These are phyloP conservation scores for Biscogniauxia marginata DNA, from an alignment of 2,329 filamentous ascomycete genomes.

Conservation along the genomic window DNA sequence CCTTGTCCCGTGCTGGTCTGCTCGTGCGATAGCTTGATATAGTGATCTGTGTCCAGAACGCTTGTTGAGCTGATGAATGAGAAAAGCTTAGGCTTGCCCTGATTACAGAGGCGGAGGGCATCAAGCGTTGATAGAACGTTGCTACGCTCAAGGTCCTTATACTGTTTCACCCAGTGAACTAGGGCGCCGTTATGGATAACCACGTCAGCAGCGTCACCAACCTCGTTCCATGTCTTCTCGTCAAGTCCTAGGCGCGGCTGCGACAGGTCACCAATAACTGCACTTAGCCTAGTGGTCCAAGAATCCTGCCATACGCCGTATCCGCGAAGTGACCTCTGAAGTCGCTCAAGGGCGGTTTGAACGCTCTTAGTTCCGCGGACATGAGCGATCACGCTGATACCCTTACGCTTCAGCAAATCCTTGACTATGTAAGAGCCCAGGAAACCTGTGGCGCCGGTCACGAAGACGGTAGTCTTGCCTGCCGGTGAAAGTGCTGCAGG, in stretches of 20 bases:
- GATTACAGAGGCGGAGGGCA: slow-evolving; percentile 70
- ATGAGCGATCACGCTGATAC: slow-evolving; percentile 67
- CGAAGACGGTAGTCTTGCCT: slow-evolving; percentile 59
- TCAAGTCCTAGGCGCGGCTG: slow-evolving; percentile 73
- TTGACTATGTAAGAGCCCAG: slow-evolving; percentile 77
- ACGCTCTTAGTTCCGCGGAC: slow-evolving; percentile 66
- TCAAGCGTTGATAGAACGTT: slow-evolving; percentile 85
- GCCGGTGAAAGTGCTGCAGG: slow-evolving; percentile 13
- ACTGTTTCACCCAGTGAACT: slow-evolving; percentile 80
- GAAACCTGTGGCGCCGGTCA: slow-evolving; percentile 91
- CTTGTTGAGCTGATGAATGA: slow-evolving; percentile 82
- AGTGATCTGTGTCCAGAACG: slow-evolving; percentile 79
- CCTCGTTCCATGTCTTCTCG: slow-evolving; percentile 59
- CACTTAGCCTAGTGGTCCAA: slow-evolving; percentile 65
- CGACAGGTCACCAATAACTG: slow-evolving; percentile 71
- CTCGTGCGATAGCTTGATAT: slow-evolving; percentile 68
- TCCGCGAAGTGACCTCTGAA: slow-evolving; percentile 65
- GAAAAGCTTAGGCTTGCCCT: slow-evolving; percentile 75
- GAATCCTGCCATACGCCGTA: slow-evolving; percentile 76
- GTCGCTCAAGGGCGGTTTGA: slow-evolving; percentile 59
- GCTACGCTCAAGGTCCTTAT: slow-evolving; percentile 65
- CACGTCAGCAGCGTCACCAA: slow-evolving; percentile 67
- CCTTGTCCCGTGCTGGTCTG: slow-evolving; percentile 58
- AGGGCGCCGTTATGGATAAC: slow-evolving; percentile 80
- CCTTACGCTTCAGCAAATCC: slow-evolving; percentile 65